These are phyloP conservation scores for Stropharia rugosoannulata DNA, from an alignment of 768 basidiomycete genomes.

Conservation along the genomic window DNA sequence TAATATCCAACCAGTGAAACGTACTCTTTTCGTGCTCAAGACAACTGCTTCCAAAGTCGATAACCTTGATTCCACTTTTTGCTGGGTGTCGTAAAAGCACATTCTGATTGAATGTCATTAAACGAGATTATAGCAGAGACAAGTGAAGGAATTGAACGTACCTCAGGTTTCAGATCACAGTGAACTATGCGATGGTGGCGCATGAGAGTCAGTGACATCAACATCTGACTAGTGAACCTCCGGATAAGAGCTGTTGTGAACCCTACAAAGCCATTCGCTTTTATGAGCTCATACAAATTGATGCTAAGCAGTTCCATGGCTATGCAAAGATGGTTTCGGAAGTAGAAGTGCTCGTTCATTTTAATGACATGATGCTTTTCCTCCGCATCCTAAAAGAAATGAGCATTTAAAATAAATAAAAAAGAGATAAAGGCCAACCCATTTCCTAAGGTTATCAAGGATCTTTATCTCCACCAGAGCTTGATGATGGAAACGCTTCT, in stretches of 20 bases:
- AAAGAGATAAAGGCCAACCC: constrained; percentile 58
- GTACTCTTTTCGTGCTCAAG: constrained; percentile 97
- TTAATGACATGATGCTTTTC: constrained; percentile 97
- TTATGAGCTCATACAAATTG: constrained; percentile 98
- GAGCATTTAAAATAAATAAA: background rate
- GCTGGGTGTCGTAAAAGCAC: constrained; percentile 92
- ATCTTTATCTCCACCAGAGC: constrained; percentile 99
- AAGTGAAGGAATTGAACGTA: constrained; percentile 27
- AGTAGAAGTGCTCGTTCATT: constrained; percentile 98
- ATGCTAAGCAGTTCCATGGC: constrained; percentile 98
- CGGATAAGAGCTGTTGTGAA: constrained; percentile 95
- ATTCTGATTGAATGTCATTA: constrained; percentile 54
- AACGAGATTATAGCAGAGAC: background rate
- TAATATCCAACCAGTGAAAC: constrained; percentile 21
- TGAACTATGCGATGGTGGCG: constrained; percentile 97
- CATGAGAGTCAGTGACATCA: constrained; percentile 89
- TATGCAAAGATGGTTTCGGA: constrained; percentile 96
- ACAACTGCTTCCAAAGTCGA: constrained; percentile 98
- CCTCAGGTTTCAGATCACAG: constrained; percentile 99
- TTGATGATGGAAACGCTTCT: constrained; percentile 98
- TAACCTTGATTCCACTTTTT: constrained; percentile 96
- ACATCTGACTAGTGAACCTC: constrained; percentile 95
- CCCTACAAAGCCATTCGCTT: constrained; percentile 98
- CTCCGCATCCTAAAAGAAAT: constrained; percentile 73
- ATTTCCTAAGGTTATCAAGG: constrained; percentile 93